Base-by-base conservation (phyloP, 2,329 filamentous ascomycete species). In the Trichoderma simmonsii region DNA sequence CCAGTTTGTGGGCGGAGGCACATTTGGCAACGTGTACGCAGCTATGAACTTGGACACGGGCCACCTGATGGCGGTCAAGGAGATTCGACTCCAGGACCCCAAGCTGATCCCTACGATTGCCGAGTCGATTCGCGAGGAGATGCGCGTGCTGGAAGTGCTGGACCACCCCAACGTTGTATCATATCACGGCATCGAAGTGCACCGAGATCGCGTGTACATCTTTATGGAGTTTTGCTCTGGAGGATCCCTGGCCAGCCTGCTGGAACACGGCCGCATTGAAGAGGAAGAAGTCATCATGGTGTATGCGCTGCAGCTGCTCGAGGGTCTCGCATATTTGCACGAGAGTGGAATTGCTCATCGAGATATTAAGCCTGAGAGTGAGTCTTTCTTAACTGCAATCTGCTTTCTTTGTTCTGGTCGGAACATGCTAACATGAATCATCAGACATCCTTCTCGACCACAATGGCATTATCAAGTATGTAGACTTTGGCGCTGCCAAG, bases 141-240 rank as follows among this genome's bases (percentile, higher is more conserved):
- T 99, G 95, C 92, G 92, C 66, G 95, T 99, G 6, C 85, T 99
- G 63, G 95, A 98, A 82, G 92, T 98, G 1, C 87, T 99, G 60
- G 95, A 99, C 78, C 96, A 99, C 79, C 96, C 96, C 26, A 99
- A 99, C 79, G 93, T 99, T 73, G 97, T 99, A 26, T 95, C 94
- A 11, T 99, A 99, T 82, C 96, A 96, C 79, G 96, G 96, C 72
- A 98, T 99, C 78, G 96, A 99, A 81, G 96, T 98, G 3, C 96
- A 99, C 82, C 90, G 96, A 74, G 96, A 99, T 85, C 96, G 97
- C 79, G 96, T 99, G n/a, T 99, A 98, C 82, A 98, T 99, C 76
- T 99, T 99, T 81, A 99, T 99, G 96, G 96, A 99, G 82, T 98
- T 97, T 82, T 99, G 96, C 81, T 97, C 94, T 5, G 95, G 96